These are phyloP conservation scores for Leishmania martiniquensis DNA, from an alignment of 208 protist genomes.

Conservation along the genomic window DNA sequence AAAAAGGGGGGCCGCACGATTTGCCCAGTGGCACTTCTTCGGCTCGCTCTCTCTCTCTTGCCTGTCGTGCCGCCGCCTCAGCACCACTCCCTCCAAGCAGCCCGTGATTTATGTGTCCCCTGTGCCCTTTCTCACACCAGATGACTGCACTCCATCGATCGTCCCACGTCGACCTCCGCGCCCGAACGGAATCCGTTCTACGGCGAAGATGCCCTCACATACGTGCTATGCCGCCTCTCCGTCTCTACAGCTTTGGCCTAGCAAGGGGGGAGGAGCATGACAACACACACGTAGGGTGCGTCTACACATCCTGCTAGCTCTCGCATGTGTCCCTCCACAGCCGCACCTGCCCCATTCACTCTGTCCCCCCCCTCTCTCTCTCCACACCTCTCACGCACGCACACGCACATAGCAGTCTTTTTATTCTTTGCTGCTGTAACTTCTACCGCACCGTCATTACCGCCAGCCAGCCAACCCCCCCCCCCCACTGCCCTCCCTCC, in stretches of 20 bases:
- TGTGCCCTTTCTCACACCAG: background rate
- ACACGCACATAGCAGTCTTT: background rate
- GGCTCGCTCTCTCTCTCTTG: background rate
- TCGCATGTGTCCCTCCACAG: background rate
- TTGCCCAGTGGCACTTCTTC: background rate
- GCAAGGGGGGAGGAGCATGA: background rate
- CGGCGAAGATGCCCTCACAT: background rate
- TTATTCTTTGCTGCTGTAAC: background rate
- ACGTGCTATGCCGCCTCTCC: background rate
- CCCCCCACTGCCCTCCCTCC: background rate
- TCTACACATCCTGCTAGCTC: background rate
- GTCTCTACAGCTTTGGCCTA: background rate
- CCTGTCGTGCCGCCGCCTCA: background rate
- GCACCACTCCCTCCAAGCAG: background rate
- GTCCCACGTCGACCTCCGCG: background rate
- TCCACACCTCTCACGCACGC: background rate
- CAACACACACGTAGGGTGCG: background rate
- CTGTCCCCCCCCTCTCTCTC: background rate
- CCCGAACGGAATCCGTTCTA: background rate
- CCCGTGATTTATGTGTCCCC: background rate
- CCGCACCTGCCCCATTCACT: background rate
- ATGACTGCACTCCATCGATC: background rate
- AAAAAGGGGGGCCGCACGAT: background rate
- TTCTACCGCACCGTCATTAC: background rate
- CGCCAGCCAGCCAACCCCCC: background rate